phyloP scores from a whole-genome alignment of 192 early-diverging fungal species.

The Geosiphon pyriformis region DNA sequence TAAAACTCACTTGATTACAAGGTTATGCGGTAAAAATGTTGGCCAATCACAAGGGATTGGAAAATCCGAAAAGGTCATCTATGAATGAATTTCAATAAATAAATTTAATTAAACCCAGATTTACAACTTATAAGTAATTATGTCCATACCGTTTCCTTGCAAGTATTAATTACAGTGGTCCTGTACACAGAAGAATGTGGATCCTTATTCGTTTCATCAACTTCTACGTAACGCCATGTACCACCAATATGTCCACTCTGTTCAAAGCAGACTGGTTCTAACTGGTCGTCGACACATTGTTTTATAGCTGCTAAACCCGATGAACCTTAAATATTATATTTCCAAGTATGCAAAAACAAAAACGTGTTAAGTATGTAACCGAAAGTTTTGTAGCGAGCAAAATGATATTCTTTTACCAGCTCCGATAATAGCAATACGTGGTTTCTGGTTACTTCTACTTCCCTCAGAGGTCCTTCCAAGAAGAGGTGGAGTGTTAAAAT shows the following conservation, averaged over 20 bases:
- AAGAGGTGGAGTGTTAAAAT: no score
- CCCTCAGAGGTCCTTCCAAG: no score
- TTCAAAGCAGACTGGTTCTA: conserved; percentile 58
- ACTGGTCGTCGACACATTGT: conserved; percentile 41
- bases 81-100: background rate
- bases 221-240: conserved; percentile 51
- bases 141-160: conserved; percentile 38
- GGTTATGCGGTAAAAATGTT: conserved; percentile 43
- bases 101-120: background rate
- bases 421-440: background rate
- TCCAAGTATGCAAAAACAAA: background rate
- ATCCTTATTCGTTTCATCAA: conserved; percentile 37
- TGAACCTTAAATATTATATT: conserved; percentile 31
- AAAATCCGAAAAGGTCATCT: conserved; percentile 49
- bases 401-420: no score
- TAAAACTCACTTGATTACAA: conserved; percentile 37
- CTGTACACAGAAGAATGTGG: conserved; percentile 53
- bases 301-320: conserved; percentile 55
- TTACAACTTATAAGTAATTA: background rate
- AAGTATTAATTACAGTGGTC: conserved; percentile 53
- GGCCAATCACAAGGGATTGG: conserved; percentile 57
- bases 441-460: background rate
- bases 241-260: conserved; percentile 44
- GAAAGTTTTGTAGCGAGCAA: background rate
- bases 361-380: background rate